phyloP scores from a whole-genome alignment of 129 eudicot genomes.

The Mikania micrantha region DNA sequence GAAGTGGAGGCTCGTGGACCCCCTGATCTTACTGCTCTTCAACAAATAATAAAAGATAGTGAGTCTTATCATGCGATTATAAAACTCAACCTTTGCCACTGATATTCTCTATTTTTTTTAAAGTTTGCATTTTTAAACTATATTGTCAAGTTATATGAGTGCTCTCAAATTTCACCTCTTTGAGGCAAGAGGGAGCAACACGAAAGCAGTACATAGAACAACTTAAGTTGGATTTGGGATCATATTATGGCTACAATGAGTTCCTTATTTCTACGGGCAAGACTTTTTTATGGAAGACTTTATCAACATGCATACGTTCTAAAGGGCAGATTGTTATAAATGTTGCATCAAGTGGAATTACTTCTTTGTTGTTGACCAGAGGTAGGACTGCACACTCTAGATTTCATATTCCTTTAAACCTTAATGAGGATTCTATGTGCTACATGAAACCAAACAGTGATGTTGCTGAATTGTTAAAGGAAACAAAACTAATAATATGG shows the following conservation, averaged over 20 bases:
- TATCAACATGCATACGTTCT: no score
- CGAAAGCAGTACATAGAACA: constrained; percentile 78
- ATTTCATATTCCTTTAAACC: no score
- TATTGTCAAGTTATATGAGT: constrained; percentile 58
- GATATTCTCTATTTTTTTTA: neutral
- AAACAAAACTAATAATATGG: no score
- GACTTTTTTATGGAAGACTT: no score
- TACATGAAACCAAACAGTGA: no score
- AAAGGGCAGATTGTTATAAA: no score
- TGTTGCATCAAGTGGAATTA: no score
- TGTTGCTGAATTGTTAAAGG: no score
- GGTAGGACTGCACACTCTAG: no score
- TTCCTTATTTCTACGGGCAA: constrained; percentile 74
- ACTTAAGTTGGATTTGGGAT: constrained; percentile 65
- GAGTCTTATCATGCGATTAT: constrained; percentile 18
- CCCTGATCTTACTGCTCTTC: constrained; percentile 81
- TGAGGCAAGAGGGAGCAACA: constrained; percentile 78
- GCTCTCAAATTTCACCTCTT: constrained; percentile 64
- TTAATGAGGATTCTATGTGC: no score
- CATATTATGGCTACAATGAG: constrained; percentile 93
- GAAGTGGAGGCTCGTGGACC: constrained; percentile 78
- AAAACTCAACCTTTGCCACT: neutral
- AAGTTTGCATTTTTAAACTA: neutral
- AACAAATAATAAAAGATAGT: constrained; percentile 90
- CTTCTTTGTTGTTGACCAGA: no score